Evolutionary conservation across 2,329 filamentous ascomycete species (phyloP), one percentile per base, ranked within the genome.

Genomic region (Nigrospora osmanthi): DNA sequence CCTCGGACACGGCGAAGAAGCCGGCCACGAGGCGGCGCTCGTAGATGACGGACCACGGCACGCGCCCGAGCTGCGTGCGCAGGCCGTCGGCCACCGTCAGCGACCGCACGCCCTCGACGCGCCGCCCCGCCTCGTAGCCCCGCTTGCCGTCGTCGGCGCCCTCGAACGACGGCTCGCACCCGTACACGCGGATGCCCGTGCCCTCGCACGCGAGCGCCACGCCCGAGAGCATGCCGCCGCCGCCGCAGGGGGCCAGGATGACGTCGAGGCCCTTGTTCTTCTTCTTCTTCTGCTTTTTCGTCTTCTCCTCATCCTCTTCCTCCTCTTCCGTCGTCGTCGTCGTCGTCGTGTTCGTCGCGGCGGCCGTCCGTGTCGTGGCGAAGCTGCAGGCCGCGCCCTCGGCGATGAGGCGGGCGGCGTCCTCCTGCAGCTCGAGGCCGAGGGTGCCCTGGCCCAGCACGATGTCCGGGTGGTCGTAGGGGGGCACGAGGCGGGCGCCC

Each of bases 401-500:
- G 7, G 58, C 60, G 36, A 83, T 69, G 49, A 83, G 55, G 37
- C 73, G 71, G 4, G 60, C 63, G 2, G 83, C 86, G 60, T 97
- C 90, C 48, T 76, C 70, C 60, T 89, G 83, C 32, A 96, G 65
- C 64, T 98, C 93, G 6, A 96, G 63, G 0, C 82, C 90, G 49
- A 87, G 72, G 0, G 91, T 97, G n/a, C 91, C 93, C 69, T 96
- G 90, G 0, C 93, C 91, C 1, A 95, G 78, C 45, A 97, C 85
- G 52, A 96, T 89, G 62, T 96, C 81, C 3, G 87, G 85, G 65
- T 97, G 87, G 63, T 97, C 88, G 61, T 96, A 96, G 0, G 93
- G 90, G 44, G 90, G 90, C 5, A 98, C 77, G 11, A 96, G 71
- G 1, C 83, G 80, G 0, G 89, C 89, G 35, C 85, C 83, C 1